Percentiles rank a stretch among this genome's conserved stretches.
Evolutionary conservation across 2,329 filamentous ascomycete genomes (phyloP).

Genomic region (Chrysosporium queenslandicum): DNA sequence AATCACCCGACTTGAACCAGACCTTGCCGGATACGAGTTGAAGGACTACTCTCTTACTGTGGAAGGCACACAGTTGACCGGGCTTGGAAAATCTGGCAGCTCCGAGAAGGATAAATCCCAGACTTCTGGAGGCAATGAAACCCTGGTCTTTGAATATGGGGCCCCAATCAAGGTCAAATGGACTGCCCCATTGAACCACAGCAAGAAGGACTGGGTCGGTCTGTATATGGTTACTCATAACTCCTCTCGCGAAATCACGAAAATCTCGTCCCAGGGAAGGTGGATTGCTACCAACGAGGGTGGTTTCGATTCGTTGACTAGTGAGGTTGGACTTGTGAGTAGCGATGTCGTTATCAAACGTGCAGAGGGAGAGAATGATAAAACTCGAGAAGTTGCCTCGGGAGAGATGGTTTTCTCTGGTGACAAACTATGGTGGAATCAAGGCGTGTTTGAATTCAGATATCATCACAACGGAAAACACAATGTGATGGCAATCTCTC

Average conservation of each 20-base stretch:
- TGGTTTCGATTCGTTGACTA: constrained; percentile 62
- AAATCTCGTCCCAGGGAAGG: constrained; percentile 73
- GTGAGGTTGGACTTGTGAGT: constrained; percentile 65
- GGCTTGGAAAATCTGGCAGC: constrained; percentile 58
- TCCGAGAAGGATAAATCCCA: constrained; percentile 54
- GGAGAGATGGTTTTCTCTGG: constrained; percentile 83
- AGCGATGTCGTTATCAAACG: constrained; percentile 52
- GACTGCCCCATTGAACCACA: constrained; percentile 79
- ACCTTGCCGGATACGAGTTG: constrained; percentile 67
- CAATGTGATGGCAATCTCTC: constrained; percentile 85
- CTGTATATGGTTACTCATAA: constrained; percentile 96
- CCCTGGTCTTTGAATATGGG: constrained; percentile 76
- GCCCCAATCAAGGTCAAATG: constrained; percentile 81
- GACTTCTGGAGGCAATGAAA: constrained; percentile 51
- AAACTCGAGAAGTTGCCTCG: constrained; percentile 51
- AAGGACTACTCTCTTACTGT: constrained; percentile 71
- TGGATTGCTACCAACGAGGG: constrained; percentile 76
- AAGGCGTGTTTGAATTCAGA: constrained; percentile 90
- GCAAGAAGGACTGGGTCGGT: constrained; percentile 88
- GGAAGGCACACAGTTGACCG: constrained; percentile 49
- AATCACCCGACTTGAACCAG: constrained; percentile 66
- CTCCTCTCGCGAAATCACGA: constrained; percentile 69
- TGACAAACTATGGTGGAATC: constrained; percentile 95
- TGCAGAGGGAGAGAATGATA: constrained; percentile 35
- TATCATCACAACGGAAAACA: constrained; percentile 93